Conservation (phyloP, 2,329 filamentous ascomycete genomes). For the Botrytis aclada region DNA sequence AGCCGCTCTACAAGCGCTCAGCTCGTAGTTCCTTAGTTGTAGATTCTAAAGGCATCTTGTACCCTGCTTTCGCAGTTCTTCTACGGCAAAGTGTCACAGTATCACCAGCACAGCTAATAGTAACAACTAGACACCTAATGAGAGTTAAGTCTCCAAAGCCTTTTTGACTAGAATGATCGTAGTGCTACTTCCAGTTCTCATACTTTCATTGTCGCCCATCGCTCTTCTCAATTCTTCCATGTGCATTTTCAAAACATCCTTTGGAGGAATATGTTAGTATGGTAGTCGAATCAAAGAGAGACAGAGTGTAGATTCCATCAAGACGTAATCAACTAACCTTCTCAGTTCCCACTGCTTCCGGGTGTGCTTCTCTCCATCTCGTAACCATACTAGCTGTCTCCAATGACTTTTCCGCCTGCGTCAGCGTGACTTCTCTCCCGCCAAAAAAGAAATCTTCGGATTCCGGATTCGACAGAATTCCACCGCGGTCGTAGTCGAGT, state of each 20-base stretch:
- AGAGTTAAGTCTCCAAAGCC: conserved; percentile 9
- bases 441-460: conserved; percentile 34
- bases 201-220: conserved; percentile 23
- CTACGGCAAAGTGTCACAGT: too few species aligned
- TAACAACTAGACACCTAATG: not conserved
- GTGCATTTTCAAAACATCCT: conserved; percentile 15
- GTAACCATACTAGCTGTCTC: conserved; percentile 42
- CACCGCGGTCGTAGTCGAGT: conserved; percentile 40
- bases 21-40: too few species aligned
- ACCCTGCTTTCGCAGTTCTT: too few species aligned
- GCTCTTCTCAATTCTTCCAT: conserved; percentile 23
- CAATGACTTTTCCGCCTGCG: conserved; percentile 31
- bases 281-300: not conserved
- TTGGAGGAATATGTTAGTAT: not conserved
- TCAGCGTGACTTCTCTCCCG: conserved; percentile 17
- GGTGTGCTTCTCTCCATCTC: conserved; percentile 42
- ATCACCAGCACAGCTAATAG: not conserved
- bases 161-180: conserved; percentile 28
- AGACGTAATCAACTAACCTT: conserved; percentile 19
- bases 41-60: too few species aligned
- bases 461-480: conserved; percentile 30
- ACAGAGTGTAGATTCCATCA: not conserved
- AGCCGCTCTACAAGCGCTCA: too few species aligned
- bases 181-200: conserved; percentile 22
- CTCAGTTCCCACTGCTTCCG: conserved; percentile 39